These are phyloP conservation scores for Calonectria naviculata DNA, from an alignment of 2,329 filamentous ascomycete genomes.

Conservation along the genomic window DNA sequence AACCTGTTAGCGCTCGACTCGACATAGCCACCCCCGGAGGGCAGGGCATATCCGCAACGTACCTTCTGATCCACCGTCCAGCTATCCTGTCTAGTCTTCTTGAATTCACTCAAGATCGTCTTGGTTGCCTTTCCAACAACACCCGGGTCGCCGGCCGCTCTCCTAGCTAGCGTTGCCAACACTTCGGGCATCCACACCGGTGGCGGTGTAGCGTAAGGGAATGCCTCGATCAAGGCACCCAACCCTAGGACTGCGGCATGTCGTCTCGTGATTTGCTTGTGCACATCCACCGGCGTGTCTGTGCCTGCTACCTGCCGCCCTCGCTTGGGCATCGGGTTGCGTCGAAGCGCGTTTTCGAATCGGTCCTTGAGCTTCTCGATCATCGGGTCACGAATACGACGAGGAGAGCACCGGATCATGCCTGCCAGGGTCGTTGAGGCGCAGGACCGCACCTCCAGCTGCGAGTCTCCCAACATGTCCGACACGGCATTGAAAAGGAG, in stretches of 20 bases:
- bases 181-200: slow-evolving; percentile 95
- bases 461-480: slow-evolving; percentile 90
- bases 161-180: slow-evolving; percentile 83
- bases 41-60: slow-evolving; percentile 45
- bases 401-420: slow-evolving; percentile 97
- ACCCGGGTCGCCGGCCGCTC: slow-evolving; percentile 88
- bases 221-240: slow-evolving; percentile 91
- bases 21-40: not conserved
- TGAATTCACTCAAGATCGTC: slow-evolving; percentile 93
- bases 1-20: slow-evolving; percentile 40
- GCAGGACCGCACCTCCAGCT: slow-evolving; percentile 93
- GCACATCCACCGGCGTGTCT: slow-evolving; percentile 76
- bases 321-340: slow-evolving; percentile 88
- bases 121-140: slow-evolving; percentile 97
- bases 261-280: slow-evolving; percentile 81
- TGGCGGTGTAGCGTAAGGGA: slow-evolving; percentile 94
- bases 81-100: slow-evolving; percentile 99
- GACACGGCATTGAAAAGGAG: slow-evolving; percentile 92
- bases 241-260: slow-evolving; percentile 94
- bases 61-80: slow-evolving; percentile 99
- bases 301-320: slow-evolving; percentile 70
- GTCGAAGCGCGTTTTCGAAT: slow-evolving; percentile 81
- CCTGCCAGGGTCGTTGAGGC: slow-evolving; percentile 94
- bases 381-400: slow-evolving; percentile 80
- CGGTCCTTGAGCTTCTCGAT: slow-evolving; percentile 80